Conservation (phyloP, 306 rosid species). For the Sphenostylis stenocarpa region DNA sequence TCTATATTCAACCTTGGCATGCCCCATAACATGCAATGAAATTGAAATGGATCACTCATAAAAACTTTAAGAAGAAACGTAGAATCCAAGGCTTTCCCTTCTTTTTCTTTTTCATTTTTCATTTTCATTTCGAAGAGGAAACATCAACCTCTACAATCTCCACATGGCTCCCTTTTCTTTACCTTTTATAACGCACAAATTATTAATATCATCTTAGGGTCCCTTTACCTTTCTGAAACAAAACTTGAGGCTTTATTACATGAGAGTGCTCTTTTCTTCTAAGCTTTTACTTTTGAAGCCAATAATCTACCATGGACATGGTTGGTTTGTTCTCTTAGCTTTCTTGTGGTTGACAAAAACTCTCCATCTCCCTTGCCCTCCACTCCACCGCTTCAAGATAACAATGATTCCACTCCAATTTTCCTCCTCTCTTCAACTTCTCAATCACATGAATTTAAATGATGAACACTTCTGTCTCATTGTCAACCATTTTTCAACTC, state of each 20-base stretch:
- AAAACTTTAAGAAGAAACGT: conserved; percentile 32
- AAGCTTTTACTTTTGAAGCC: conserved; percentile 33
- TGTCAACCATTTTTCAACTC: too few relatives aligned
- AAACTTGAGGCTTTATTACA: conserved; percentile 6
- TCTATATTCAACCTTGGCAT: conserved; percentile 11
- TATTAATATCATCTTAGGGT: conserved; percentile 15
- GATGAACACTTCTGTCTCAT: too few relatives aligned
- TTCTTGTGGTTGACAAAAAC: conserved; percentile 43
- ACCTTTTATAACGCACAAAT: background rate
- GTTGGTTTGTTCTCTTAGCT: conserved; percentile 29
- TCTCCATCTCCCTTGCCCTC: conserved; percentile 12
- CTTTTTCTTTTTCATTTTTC: background rate
- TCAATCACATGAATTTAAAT: too few relatives aligned
- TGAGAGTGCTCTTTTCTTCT: conserved; percentile 1
- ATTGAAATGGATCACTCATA: background rate
- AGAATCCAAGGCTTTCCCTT: conserved; percentile 56
- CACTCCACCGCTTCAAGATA: conserved; percentile 31
- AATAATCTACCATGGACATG: conserved; percentile 11
- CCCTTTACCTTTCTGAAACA: conserved; percentile 23
- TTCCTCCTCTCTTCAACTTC: conserved; percentile 15
- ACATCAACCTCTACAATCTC: conserved; percentile 26
- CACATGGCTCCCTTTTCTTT: conserved; percentile 39
- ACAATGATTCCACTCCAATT: conserved; percentile 26
- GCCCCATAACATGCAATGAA: conserved; percentile 31
- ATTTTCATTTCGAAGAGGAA: conserved; percentile 9